phyloP scores from a whole-genome alignment of 805 yeast genomes.

The Debaryomyces tyrocola region DNA sequence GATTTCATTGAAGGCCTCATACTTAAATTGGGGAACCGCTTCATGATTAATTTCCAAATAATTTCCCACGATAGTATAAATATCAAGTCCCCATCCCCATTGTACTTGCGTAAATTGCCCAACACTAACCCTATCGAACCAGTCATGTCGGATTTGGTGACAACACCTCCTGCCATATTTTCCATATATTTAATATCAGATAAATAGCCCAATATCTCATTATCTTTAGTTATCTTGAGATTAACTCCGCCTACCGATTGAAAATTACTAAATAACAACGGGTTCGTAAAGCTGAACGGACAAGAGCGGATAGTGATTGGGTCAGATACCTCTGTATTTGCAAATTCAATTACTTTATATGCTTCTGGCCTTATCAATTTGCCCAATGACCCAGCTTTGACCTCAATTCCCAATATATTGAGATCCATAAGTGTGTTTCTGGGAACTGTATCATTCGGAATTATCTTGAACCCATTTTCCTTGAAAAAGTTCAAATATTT shows the following conservation, averaged over 20 bases:
- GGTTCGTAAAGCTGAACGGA: constrained; percentile 34
- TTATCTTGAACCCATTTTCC: constrained; percentile 19
- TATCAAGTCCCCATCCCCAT: constrained; percentile 48
- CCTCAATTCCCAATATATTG: constrained; percentile 4
- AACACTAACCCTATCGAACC: constrained; percentile 37
- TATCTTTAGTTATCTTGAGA: constrained; percentile 16
- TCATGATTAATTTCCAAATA: constrained; percentile 8
- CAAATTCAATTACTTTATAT: not conserved
- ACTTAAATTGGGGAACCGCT: not conserved
- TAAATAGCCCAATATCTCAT: constrained; percentile 20
- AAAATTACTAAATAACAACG: constrained; percentile 27
- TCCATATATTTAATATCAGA: constrained; percentile 45
- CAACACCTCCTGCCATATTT: constrained; percentile 46
- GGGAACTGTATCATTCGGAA: constrained; percentile 16
- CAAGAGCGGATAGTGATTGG: constrained; percentile 15
- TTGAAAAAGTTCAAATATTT: constrained; percentile 16
- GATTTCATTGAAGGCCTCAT: not conserved
- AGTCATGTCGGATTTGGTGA: not conserved
- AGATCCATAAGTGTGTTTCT: constrained; percentile 1
- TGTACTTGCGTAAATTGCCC: constrained; percentile 36
- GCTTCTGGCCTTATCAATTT: not conserved
- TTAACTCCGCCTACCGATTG: constrained; percentile 23
- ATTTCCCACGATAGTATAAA: constrained; percentile 29
- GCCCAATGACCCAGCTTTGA: not conserved
- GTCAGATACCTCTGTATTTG: constrained; percentile 6